Percentiles rank a stretch among this genome's conserved stretches.
Conservation (phyloP, 2,329 filamentous ascomycete species). For the Colletotrichum orchidophilum region DNA sequence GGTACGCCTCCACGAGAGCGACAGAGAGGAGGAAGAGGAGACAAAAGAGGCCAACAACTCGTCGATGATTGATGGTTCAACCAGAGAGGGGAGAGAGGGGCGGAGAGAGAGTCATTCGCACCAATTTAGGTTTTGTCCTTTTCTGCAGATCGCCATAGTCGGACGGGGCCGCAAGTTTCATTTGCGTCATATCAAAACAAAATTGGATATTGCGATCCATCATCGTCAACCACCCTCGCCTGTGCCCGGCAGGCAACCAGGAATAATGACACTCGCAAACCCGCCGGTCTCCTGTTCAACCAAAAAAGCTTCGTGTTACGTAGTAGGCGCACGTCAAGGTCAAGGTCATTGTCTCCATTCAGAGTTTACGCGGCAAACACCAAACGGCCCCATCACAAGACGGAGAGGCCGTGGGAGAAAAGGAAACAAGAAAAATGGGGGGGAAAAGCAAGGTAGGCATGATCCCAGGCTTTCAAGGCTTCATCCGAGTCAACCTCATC, state of each 20-base stretch:
- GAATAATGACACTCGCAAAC: background rate
- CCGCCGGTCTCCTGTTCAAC: background rate
- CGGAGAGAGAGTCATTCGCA: slow-evolving; percentile 9
- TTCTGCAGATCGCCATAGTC: slow-evolving; percentile 26
- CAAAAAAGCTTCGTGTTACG: background rate
- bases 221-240: background rate
- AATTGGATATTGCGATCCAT: background rate
- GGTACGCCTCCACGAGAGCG: background rate
- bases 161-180: slow-evolving; percentile 6
- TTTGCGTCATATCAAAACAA: slow-evolving; percentile 16
- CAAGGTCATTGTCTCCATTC: background rate
- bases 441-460: too few species aligned
- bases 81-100: too few species aligned
- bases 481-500: background rate
- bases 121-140: background rate
- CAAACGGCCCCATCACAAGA: background rate
- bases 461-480: background rate
- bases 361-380: background rate
- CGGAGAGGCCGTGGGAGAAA: background rate
- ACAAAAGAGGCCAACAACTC: background rate
- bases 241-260: background rate
- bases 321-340: too few species aligned
- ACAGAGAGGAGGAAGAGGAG: background rate
- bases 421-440: background rate
- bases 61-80: background rate